Base-by-base conservation (phyloP, 2,329 filamentous ascomycete genomes). In the Dactylonectria macrodidyma region DNA sequence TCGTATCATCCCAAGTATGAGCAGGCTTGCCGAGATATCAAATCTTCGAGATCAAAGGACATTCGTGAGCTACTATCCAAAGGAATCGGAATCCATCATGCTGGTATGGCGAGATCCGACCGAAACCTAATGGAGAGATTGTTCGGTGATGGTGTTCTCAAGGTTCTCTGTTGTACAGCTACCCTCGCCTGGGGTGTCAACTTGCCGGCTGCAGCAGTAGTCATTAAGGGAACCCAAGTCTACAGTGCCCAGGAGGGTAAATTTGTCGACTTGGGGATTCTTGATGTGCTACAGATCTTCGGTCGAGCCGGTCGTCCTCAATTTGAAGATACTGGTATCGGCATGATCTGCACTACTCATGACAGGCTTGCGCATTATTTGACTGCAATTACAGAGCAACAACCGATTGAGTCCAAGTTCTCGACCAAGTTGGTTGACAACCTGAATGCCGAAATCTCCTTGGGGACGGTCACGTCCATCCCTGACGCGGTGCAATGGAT, bases 121-220 rank as follows among this genome's bases (percentile, higher is more conserved):
- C 89, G 96, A 70, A 99, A 99, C 74, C 84, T 98, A n/a, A 94
- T 98, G 85, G 97, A 99, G 80, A 90, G 94, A 19, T 87, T 98
- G 16, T 99, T 99, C 74, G 90, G 87, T 3, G 92, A 97, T 73
- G 97, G 96, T 30, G 92, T 98, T n/a, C 89, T 98, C 74, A 97
- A 96, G 80, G 95, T 99, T 1, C 91, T 99, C 24, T 98, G 95
- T 86, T 99, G 97, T 90, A 99, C 96, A 2, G 96, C 96, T 11
- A 99, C 96, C 1, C 87, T 99, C 30, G 96, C 96, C 1, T 99
- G 96, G 96, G 96, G 96, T 90, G 95, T 99, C 78, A 99, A 99
- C 81, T 89, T 99, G 81, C 96, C 96, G 1, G 96, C 96, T 38
- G 96, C 96, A 0, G 97, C 96, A 0, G 96, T 99, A 58, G 89